Percentiles rank a stretch among this genome's conserved stretches.
Evolutionary conservation across 345 rosid genomes (phyloP).

Genomic region (Eucalyptus regnans): DNA sequence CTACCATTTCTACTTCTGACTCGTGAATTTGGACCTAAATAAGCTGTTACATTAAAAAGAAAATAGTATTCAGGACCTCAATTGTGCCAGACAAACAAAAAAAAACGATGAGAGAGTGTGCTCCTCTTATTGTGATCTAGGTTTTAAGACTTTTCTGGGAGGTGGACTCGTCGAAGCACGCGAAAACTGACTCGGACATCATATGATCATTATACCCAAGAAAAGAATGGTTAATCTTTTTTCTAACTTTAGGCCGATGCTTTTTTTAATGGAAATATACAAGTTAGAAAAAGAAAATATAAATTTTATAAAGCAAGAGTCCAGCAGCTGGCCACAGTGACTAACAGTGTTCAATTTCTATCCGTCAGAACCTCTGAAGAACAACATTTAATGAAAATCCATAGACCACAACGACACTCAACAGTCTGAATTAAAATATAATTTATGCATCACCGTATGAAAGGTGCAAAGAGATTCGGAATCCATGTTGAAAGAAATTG

Average conservation of each 20-base stretch:
- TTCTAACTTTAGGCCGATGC: not conserved
- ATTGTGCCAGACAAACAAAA: not conserved
- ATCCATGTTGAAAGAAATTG: not conserved
- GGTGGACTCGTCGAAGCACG: not conserved
- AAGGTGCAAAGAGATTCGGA: not conserved
- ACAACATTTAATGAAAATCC: not conserved
- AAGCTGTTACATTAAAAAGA: not conserved
- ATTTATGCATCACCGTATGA: not conserved
- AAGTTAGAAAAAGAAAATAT: not conserved
- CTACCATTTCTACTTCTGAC: not conserved
- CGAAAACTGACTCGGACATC: not conserved
- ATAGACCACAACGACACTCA: not conserved
- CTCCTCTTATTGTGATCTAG: not conserved
- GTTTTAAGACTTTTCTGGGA: not conserved
- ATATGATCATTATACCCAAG: not conserved
- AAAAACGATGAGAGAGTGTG: not conserved
- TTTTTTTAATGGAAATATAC: not conserved
- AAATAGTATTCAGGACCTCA: not conserved
- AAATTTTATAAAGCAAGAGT: not conserved
- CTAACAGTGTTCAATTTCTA: not conserved
- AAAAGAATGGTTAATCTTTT: not conserved
- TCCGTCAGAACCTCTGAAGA: not conserved
- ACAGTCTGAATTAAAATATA: not conserved
- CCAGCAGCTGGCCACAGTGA: not conserved
- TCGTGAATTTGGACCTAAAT: not conserved